Evolutionary conservation across 2,329 filamentous ascomycete genomes (phyloP).

Genomic region (Trichoderma sp.): DNA sequence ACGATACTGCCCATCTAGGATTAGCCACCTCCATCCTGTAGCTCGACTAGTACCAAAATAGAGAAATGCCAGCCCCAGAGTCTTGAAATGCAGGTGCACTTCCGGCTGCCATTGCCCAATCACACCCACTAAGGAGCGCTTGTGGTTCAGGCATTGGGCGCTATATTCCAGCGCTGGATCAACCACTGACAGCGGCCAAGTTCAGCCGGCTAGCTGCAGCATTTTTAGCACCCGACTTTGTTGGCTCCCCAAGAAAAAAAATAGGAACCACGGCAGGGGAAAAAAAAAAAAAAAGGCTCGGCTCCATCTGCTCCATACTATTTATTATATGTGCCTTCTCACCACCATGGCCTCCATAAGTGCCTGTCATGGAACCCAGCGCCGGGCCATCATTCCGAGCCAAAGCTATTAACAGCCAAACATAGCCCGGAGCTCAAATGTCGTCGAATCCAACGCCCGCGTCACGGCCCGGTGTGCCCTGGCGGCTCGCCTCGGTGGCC

Average conservation of each 20-base stretch:
- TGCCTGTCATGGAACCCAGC: slow-evolving; percentile 7
- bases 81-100: neutral
- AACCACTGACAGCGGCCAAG: neutral
- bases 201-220: neutral
- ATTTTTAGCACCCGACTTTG: neutral
- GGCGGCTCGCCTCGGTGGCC: slow-evolving; percentile 70
- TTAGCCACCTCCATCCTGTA: neutral
- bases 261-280: neutral
- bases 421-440: slow-evolving; percentile 5
- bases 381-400: neutral
- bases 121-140: neutral
- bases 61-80: neutral
- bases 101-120: neutral
- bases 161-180: neutral
- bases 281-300: slow-evolving; percentile 3
- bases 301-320: neutral
- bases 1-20: neutral
- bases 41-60: neutral
- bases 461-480: slow-evolving; percentile 58
- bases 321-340: neutral
- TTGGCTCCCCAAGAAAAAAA: neutral
- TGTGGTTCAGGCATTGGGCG: neutral
- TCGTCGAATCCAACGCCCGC: slow-evolving; percentile 27
- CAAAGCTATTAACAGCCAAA: neutral
- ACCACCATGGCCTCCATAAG: slow-evolving; percentile 8